Evolutionary conservation across 2,329 filamentous ascomycete genomes (phyloP), one percentile per base, ranked within the genome.

Genomic region (Leptoxyphium fumago): DNA sequence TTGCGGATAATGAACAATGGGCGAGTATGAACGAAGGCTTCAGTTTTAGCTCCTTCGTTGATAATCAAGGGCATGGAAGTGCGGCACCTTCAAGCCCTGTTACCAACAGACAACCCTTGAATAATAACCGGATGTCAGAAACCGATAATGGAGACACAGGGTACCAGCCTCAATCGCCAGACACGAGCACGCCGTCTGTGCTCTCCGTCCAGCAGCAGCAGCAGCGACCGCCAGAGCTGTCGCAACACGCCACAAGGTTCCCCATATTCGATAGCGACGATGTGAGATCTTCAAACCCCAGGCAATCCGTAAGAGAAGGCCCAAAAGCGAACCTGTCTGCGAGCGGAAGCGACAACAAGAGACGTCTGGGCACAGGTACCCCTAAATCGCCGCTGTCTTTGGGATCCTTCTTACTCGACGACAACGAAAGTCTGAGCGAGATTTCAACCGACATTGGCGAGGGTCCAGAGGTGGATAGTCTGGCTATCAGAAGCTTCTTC

Each of bases 351-450:
- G 32, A 36, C 13, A 3, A 15, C 11, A 28, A 7, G 38, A 40
- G 18, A 18, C 17, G 13, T 18, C 13, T 11, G 13, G 21, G 38
- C 5, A 26, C 21, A 26, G 21, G 21, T 26, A 11, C 21, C 18
- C 14, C 38, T 6, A 40, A 18, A 18, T 17, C 38, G 11, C 21
- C 38, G 17, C 14, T 28, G 13, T 28, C 46, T 41, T 62, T 48
- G 51, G 60, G 52, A n/a, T 74, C 72, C 0, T 74, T 74, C 52
- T 56, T 74, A 3, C 62, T 74, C 5, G 64, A 72, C 45, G 72
- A 75, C 36, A 70, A 72, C 44, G 67, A 74, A 48, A 70, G 70
- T 40, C 56, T 75, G 29, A 77, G 74, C 44, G 74, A 76, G 40
- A 59, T 73, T 18, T 74, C 72, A 3, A 63, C 73, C 15, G 71